phyloP scores from a whole-genome alignment of 2,329 filamentous ascomycete genomes.

The Dothideomycetes sp. region DNA sequence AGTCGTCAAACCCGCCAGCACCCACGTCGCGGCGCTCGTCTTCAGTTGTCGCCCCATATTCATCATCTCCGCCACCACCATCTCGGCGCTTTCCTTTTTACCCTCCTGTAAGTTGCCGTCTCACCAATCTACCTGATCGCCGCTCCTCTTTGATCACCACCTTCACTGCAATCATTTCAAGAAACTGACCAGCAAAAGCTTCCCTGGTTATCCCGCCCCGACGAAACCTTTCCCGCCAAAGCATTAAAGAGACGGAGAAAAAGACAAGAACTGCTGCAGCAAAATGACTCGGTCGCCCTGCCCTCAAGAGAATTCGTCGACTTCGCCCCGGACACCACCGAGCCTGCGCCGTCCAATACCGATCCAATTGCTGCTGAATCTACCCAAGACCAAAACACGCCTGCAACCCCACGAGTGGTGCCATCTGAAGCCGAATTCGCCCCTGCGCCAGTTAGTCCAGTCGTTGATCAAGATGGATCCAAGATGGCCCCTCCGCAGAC shows the following conservation, averaged over 20 bases:
- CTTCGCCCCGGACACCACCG: constrained; percentile 14
- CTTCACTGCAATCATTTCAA: no score
- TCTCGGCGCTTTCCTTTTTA: constrained; percentile 34
- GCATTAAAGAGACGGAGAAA: constrained; percentile 36
- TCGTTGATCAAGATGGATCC: constrained; percentile 42
- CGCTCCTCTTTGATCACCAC: no score
- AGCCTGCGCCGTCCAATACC: constrained; percentile 29
- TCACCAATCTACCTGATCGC: no score
- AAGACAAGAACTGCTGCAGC: constrained; percentile 22
- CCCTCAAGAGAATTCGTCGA: constrained; percentile 32
- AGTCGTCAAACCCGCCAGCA: constrained; percentile 21
- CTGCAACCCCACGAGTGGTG: constrained; percentile 46
- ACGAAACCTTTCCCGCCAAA: constrained; percentile 41
- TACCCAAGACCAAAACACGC: constrained; percentile 38
- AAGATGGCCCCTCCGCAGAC: constrained; percentile 18
- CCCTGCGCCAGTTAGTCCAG: no score
- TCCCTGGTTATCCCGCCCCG: constrained; percentile 50
- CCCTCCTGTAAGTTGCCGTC: constrained; percentile 30
- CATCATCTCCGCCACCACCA: constrained; percentile 12
- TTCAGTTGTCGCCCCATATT: constrained; percentile 13
- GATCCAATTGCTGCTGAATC: constrained; percentile 21
- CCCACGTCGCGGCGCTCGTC: constrained; percentile 15
- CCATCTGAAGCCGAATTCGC: no score
- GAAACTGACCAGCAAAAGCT: no score
- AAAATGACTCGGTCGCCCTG: constrained; percentile 36